These are phyloP conservation scores for Mycena vitilis DNA, from an alignment of 768 basidiomycete species.

Conservation along the genomic window DNA sequence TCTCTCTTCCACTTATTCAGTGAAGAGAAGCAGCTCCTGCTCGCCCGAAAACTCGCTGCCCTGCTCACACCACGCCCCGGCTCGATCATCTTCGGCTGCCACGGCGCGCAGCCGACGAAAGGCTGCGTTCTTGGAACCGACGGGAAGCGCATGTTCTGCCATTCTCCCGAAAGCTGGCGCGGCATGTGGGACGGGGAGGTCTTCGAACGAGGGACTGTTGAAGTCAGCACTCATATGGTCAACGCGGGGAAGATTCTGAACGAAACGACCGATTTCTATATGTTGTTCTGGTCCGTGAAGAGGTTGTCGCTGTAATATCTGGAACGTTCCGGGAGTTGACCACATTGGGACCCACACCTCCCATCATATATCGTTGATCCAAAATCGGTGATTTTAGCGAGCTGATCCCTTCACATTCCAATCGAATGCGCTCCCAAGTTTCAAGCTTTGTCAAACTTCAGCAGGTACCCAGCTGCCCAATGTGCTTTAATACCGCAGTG, in stretches of 20 bases:
- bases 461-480: too few relatives aligned
- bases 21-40: constrained; percentile 50
- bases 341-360: constrained; percentile 1
- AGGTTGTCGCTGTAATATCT: constrained; percentile 4
- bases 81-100: constrained; percentile 60
- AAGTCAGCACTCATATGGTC: constrained; percentile 42
- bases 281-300: constrained; percentile 35
- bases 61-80: constrained; percentile 57
- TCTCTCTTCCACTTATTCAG: constrained; percentile 67
- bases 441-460: neutral
- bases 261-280: constrained; percentile 28
- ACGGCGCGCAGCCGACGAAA: constrained; percentile 48
- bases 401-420: neutral
- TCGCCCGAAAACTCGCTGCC: constrained; percentile 55
- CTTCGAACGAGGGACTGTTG: constrained; percentile 47
- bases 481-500: neutral
- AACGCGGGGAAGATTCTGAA: constrained; percentile 32
- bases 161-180: constrained; percentile 51
- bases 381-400: neutral
- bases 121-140: constrained; percentile 34
- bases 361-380: constrained; percentile 5
- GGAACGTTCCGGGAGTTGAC: neutral
- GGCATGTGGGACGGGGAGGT: constrained; percentile 50
- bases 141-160: constrained; percentile 45
- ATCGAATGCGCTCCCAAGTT: neutral